Evolutionary conservation across 1,139 yeast species (phyloP), one percentile per base, ranked within the genome.

Genomic region (Kodamaea sp.): DNA sequence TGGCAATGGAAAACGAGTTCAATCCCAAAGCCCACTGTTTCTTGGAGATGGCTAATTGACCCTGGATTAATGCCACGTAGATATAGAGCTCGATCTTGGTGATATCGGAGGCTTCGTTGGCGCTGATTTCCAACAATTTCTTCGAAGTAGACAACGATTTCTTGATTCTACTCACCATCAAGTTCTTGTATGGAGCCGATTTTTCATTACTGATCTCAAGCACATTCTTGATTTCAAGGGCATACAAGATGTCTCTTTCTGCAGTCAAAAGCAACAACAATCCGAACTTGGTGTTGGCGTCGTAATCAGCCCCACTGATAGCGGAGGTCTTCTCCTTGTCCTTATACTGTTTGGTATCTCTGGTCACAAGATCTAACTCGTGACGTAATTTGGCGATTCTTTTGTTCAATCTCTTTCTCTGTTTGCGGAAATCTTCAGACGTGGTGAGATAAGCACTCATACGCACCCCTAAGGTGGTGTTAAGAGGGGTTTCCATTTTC

Each of bases 191-290:
- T 5, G 76, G 61, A 0, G 74, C 60, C 23, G 39, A 36, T 16
- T 47, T 53, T 27, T 63, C 70, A 35, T 55, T 65, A 39, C 76
- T 75, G 35, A 80, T 71, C 44, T 81, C 89, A 46, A 80, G 58
- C 35, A 72, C 59, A 15, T 73, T 65, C 43, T 76, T 78, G 38
- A 80, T 70, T 55, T 84, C 90, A 57, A 78, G 70, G 1, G 90
- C 84, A 48, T 75, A 78, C 24, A 87, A 68, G 55, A 81, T 64
- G 44, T 83, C 83, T 48, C 92, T 70, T 56, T 87, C 95, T 1
- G 83, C 79, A 8, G 73, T 68, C 41, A 73, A 61, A 21, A 84
- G 63, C 15, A 75, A 56, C 14, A 84, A 57, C 24, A 58, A 47
- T 10, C 79, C 86, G 49, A 59, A 74, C 35, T 64, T 58, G 8